phyloP scores from a whole-genome alignment of 2,329 filamentous ascomycete species.

The Westerdykella aurantiaca region DNA sequence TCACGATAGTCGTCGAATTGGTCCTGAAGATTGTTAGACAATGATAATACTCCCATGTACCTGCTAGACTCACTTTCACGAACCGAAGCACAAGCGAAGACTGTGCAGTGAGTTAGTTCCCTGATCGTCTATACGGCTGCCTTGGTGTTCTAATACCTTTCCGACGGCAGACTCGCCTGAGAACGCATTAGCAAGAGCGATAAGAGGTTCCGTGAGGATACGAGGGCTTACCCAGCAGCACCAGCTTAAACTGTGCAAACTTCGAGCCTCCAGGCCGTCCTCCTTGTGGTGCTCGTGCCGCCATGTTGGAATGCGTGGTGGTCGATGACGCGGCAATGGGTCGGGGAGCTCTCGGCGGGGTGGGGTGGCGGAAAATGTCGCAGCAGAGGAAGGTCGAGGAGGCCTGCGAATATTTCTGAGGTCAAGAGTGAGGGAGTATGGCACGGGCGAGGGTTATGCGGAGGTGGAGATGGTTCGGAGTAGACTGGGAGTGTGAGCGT shows the following conservation, averaged over 20 bases:
- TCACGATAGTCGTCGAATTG: conserved; percentile 99
- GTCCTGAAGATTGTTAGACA: conserved; percentile 55
- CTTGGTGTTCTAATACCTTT: conserved; percentile 61
- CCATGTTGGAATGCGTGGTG: conserved; percentile 54
- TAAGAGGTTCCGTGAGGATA: neutral
- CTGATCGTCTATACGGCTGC: conserved; percentile 12
- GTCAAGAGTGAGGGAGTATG: conserved; percentile 7
- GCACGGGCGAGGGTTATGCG: conserved; percentile 5
- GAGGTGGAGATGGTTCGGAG: conserved; percentile 3
- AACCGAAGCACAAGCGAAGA: conserved; percentile 97
- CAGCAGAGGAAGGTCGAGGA: conserved; percentile 1
- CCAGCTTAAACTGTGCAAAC: conserved; percentile 98
- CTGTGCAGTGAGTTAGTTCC: conserved; percentile 46
- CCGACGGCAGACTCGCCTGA: conserved; percentile 95
- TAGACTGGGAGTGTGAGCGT: neutral
- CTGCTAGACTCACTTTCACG: conserved; percentile 68
- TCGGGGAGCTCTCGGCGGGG: conserved; percentile 6
- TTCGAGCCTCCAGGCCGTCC: conserved; percentile 60
- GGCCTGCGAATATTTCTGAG: conserved; percentile 1
- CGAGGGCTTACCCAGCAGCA: conserved; percentile 71
- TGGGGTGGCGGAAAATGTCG: conserved; percentile 3
- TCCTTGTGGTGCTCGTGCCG: conserved; percentile 73
- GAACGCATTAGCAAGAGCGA: conserved; percentile 16
- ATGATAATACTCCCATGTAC: neutral
- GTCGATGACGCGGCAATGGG: conserved; percentile 17